These are phyloP conservation scores for Eucalyptus brandiana DNA, from an alignment of 345 rosid species.

Conservation along the genomic window DNA sequence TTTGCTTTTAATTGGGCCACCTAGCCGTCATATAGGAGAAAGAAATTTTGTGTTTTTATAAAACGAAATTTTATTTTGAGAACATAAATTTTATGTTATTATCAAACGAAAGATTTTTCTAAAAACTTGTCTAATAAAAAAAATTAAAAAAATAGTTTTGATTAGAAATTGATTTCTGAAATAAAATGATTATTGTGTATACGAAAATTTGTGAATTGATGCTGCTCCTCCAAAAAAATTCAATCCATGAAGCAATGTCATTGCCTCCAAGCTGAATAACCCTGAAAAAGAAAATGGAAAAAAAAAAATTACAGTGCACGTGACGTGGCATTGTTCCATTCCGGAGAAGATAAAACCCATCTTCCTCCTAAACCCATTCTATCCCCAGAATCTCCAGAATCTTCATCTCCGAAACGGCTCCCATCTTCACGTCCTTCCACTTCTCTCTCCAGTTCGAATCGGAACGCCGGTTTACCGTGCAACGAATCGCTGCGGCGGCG, in stretches of 20 bases:
- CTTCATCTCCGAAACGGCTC: neutral
- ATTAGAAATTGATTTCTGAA: no score
- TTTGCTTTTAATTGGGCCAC: fast-evolving
- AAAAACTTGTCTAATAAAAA: no score
- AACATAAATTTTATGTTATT: no score
- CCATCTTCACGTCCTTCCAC: neutral
- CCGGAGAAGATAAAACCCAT: neutral
- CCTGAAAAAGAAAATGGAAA: neutral
- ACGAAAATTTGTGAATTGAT: neutral
- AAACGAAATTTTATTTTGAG: fast-evolving
- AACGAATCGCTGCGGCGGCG: neutral
- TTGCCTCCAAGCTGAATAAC: neutral
- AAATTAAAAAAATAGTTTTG: no score
- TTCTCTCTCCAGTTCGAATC: neutral
- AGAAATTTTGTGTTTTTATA: fast-evolving
- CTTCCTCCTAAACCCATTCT: neutral
- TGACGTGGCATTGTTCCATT: neutral
- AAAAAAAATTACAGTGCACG: neutral
- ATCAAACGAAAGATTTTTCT: fast-evolving
- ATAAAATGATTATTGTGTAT: no score
- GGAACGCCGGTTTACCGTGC: neutral
- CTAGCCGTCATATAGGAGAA: fast-evolving
- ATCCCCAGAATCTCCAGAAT: neutral
- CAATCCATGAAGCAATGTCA: neutral
- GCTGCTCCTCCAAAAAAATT: neutral